Conservation (phyloP, 345 rosid species). For the Citrus australasica region DNA sequence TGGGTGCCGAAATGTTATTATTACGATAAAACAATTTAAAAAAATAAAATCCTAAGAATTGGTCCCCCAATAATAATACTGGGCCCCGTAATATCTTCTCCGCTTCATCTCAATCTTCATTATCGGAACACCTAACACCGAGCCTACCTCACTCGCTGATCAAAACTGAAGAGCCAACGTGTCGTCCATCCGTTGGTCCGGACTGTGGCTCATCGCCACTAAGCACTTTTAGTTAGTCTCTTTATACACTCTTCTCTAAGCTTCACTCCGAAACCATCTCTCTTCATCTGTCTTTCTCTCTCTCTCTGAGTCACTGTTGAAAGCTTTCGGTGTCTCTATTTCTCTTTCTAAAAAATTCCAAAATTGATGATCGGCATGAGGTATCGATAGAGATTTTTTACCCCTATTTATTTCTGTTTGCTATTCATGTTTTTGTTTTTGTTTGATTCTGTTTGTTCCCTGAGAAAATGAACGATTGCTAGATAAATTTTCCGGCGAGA, state of each 20-base stretch:
- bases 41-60: neutral
- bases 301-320: neutral
- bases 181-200: constrained; percentile 20
- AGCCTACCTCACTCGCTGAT: constrained; percentile 1
- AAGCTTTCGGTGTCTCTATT: neutral
- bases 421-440: neutral
- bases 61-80: neutral
- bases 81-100: neutral
- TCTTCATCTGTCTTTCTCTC: neutral
- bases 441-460: neutral
- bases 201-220: constrained; percentile 20
- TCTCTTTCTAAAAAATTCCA: neutral
- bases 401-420: neutral
- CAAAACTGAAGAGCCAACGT: constrained; percentile 26
- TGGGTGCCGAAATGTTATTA: neutral
- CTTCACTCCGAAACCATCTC: neutral
- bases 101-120: neutral
- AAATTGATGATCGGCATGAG: neutral
- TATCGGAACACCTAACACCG: constrained; percentile 24
- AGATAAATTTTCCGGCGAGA: neutral
- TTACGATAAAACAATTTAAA: neutral
- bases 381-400: neutral
- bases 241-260: neutral
- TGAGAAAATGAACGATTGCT: neutral
- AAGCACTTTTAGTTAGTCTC: neutral